phyloP scores from a whole-genome alignment of 1,284 basidiomycete species.

The Pyrrhoderma lamaoense region DNA sequence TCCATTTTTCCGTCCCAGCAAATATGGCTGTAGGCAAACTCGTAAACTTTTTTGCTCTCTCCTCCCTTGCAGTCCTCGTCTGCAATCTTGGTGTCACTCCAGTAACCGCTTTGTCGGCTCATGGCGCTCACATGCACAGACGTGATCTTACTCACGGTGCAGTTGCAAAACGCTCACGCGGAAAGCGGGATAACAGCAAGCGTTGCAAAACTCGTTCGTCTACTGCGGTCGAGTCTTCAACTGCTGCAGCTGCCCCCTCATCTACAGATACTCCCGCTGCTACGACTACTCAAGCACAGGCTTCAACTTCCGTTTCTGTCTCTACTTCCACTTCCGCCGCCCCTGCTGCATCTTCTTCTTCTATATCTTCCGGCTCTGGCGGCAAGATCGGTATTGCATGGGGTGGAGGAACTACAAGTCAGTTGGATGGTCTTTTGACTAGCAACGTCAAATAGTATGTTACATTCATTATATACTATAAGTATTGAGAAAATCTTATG shows the following conservation, averaged over 20 bases:
- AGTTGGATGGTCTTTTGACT: conserved; percentile 30
- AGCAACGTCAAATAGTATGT: conserved; percentile 39
- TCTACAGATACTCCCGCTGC: background rate
- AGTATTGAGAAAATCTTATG: no score
- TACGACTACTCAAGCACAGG: no score
- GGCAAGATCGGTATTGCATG: conserved; percentile 59
- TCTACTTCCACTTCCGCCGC: no score
- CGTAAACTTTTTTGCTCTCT: conserved; percentile 48
- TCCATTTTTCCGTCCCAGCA: conserved; percentile 19
- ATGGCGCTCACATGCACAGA: conserved; percentile 28
- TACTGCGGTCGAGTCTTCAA: conserved; percentile 19
- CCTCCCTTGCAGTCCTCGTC: conserved; percentile 50
- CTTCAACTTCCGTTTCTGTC: conserved; percentile 8
- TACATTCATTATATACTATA: background rate
- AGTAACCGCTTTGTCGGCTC: conserved; percentile 43
- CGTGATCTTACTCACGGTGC: conserved; percentile 37
- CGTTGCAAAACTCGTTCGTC: conserved; percentile 45
- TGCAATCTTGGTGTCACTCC: conserved; percentile 40
- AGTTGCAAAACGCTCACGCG: conserved; percentile 38
- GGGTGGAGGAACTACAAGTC: conserved; percentile 43
- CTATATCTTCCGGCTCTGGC: background rate
- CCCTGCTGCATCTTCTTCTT: background rate
- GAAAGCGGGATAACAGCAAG: conserved; percentile 21
- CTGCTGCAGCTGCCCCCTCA: conserved; percentile 12
- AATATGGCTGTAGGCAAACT: conserved; percentile 47